Base-by-base conservation (phyloP, 208 protist species). In the Trypanosoma conorhini region DNA sequence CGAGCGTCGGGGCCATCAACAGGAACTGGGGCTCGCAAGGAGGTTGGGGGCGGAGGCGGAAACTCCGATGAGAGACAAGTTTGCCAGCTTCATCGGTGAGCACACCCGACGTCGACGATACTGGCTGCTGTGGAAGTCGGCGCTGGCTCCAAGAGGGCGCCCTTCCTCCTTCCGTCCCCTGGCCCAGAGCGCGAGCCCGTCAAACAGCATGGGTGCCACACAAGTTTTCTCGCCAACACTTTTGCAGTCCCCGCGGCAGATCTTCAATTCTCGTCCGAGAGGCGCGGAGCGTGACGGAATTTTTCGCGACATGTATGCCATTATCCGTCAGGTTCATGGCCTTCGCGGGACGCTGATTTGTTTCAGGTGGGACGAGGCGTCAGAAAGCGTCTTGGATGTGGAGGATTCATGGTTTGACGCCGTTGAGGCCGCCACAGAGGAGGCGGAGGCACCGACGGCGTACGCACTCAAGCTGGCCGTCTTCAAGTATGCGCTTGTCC, bases 381-480 rank as follows among this genome's bases (percentile, higher is more conserved):
- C 78, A 12, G 83, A 90, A 0, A 93, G 79, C 62, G 84, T 93
- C 40, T 48, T 94, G 44, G 88, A 77, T 66, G 46, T 72, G 55
- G 72, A 96, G 54, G 86, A 94, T 64, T 83, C 83, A 42, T 96
- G 88, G 87, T 68, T 88, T 50, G 83, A 88, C 21, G 79, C 86
- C 17, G 75, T 96, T 22, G 85, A 96, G 44, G 84, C 79, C 48
- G 85, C 86, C 3, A 79, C 88, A 56, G 72, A 72, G 1, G 77
- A 79, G 13, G 88, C 77, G 0, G 77, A 85, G 8, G 54, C 48
- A 13, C 33, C 67, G 17, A 74, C 85, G 30, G 67, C 77, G 55
- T 72, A 84, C 30, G 72, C 77, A 40, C 67, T 69, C 12, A 81
- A 80, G 7, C 74, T 80, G 77, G 81, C 70, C 42, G 91, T 96